Conservation (phyloP, 305 asterid species). For the Fraxinus ornus region DNA sequence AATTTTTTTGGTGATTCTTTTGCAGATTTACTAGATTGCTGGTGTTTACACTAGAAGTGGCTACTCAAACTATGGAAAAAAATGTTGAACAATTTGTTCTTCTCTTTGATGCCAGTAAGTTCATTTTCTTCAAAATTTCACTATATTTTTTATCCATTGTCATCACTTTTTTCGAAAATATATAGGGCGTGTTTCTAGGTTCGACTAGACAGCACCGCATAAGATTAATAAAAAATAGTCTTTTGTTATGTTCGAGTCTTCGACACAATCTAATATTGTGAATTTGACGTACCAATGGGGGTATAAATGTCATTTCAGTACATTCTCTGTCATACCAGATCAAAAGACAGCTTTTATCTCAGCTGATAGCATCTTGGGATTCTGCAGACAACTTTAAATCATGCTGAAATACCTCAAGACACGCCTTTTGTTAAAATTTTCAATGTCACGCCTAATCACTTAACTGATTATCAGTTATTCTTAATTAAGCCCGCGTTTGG, state of each 20-base stretch:
- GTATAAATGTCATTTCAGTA: constrained; percentile 7
- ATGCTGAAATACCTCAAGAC: constrained; percentile 33
- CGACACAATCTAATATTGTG: neutral
- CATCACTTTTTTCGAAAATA: no score
- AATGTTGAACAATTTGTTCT: constrained; percentile 73
- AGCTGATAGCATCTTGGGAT: constrained; percentile 40
- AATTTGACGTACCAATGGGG: neutral
- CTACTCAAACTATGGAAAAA: constrained; percentile 74
- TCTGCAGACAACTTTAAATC: constrained; percentile 42
- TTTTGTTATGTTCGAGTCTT: neutral
- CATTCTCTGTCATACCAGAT: constrained; percentile 35
- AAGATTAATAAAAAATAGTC: no score
- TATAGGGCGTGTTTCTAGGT: neutral
- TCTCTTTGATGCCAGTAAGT: constrained; percentile 92
- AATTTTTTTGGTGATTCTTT: neutral
- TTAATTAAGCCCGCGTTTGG: constrained; percentile 8
- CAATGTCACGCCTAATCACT: constrained; percentile 67
- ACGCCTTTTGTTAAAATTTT: constrained; percentile 38
- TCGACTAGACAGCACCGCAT: neutral
- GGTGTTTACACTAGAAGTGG: constrained; percentile 90
- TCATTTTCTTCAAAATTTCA: neutral
- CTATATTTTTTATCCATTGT: neutral
- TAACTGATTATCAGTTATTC: constrained; percentile 21
- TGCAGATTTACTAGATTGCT: constrained; percentile 68
- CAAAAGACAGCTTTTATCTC: constrained; percentile 48